Evolutionary conservation across 192 early-diverging fungal genomes (phyloP).

Genomic region (Gigaspora rosea): DNA sequence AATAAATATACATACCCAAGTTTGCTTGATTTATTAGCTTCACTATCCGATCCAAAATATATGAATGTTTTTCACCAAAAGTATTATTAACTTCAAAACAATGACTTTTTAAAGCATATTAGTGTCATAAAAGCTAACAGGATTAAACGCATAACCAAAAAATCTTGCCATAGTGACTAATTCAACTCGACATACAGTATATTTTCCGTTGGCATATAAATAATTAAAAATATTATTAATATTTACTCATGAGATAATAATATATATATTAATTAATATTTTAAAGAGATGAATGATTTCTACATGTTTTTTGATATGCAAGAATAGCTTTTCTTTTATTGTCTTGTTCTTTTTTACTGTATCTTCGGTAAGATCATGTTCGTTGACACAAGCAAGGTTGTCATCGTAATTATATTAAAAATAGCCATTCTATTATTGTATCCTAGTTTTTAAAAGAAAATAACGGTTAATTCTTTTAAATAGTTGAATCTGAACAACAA

Average conservation of each 20-base stretch:
- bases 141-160: conserved; percentile 25
- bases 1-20: conserved; percentile 13
- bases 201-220: not conserved
- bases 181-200: conserved; percentile 21
- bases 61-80: too few species aligned
- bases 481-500: not conserved
- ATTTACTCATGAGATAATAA: too few species aligned
- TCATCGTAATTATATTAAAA: conserved; percentile 28
- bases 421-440: conserved; percentile 17
- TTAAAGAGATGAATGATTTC: not conserved
- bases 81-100: too few species aligned
- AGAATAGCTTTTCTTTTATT: conserved; percentile 31
- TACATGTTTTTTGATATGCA: conserved; percentile 27
- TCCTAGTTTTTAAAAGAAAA: not conserved
- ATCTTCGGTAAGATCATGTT: too few species aligned
- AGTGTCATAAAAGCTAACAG: too few species aligned
- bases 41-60: too few species aligned
- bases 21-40: not conserved
- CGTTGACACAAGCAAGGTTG: conserved; percentile 20
- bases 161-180: conserved; percentile 58
- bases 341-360: too few species aligned
- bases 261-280: too few species aligned
- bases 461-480: not conserved
- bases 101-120: too few species aligned
- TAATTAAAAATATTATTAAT: too few species aligned